Evolutionary conservation across 805 yeast genomes (phyloP).

Genomic region (Scheffersomyces lignosus): DNA sequence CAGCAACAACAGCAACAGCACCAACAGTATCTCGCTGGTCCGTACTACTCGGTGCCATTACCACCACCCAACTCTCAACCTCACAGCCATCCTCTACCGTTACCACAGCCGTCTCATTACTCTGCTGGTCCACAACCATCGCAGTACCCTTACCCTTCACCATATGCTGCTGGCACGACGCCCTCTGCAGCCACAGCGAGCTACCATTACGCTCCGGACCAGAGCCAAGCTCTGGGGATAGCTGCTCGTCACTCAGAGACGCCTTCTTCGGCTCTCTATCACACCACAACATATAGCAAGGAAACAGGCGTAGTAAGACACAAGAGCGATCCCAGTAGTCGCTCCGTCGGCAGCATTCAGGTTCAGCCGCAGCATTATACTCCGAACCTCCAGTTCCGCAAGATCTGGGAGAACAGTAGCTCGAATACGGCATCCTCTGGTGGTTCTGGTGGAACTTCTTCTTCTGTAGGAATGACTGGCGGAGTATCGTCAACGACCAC

Average conservation of each 20-base stretch:
- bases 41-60: background rate
- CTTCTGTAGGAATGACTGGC: background rate
- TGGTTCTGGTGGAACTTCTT: background rate
- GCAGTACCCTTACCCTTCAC: no score
- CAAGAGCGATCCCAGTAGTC: no score
- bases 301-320: slow-evolving; percentile 1
- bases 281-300: slow-evolving; percentile 2
- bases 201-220: no score
- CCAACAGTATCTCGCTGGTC: no score
- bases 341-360: background rate
- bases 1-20: no score
- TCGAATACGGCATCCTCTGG: background rate
- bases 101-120: background rate
- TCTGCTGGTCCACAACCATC: no score
- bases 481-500: slow-evolving; percentile 1
- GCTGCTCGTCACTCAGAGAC: background rate
- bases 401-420: slow-evolving; percentile 30
- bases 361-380: slow-evolving; percentile 20
- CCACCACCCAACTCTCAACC: slow-evolving; percentile 2
- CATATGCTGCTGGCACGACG: no score
- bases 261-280: background rate
- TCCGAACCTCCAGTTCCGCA: slow-evolving; percentile 33
- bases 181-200: no score
- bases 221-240: no score
- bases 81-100: background rate